Percentiles rank a stretch among this genome's conserved stretches.
Evolutionary conservation across 176 grass and related monocot genomes (phyloP).

Genomic region (Avena insularis): DNA sequence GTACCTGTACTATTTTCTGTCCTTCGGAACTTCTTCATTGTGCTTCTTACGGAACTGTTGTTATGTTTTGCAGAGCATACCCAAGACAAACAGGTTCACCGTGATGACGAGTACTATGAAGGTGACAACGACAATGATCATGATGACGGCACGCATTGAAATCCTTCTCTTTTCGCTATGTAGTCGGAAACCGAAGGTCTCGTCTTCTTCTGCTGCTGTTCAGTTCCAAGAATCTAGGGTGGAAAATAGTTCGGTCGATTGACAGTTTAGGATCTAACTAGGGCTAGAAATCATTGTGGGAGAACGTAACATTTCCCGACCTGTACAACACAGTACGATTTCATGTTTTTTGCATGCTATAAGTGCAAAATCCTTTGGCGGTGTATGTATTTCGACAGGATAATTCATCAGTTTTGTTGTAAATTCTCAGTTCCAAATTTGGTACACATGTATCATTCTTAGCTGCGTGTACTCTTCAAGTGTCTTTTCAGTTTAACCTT

Average conservation of each 20-base stretch:
- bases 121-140: slow-evolving; percentile 95
- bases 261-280: slow-evolving; percentile 41
- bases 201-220: background rate
- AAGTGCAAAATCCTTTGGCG: background rate
- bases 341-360: background rate
- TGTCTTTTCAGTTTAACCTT: background rate
- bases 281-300: background rate
- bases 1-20: background rate
- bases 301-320: background rate
- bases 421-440: background rate
- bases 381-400: background rate
- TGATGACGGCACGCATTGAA: slow-evolving; percentile 56
- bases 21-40: background rate
- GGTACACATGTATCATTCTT: too few relatives aligned
- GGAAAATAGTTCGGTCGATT: background rate
- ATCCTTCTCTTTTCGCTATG: background rate
- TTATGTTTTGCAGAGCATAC: slow-evolving; percentile 69
- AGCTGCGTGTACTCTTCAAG: too few relatives aligned
- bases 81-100: slow-evolving; percentile 82
- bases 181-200: background rate
- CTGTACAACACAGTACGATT: background rate
- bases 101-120: slow-evolving; percentile 93
- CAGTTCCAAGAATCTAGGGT: background rate
- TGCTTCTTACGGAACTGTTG: slow-evolving; percentile 11
- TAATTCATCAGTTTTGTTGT: background rate